Base-by-base conservation (phyloP, 495 filamentous ascomycete species). In the Tuber melanosporum region DNA sequence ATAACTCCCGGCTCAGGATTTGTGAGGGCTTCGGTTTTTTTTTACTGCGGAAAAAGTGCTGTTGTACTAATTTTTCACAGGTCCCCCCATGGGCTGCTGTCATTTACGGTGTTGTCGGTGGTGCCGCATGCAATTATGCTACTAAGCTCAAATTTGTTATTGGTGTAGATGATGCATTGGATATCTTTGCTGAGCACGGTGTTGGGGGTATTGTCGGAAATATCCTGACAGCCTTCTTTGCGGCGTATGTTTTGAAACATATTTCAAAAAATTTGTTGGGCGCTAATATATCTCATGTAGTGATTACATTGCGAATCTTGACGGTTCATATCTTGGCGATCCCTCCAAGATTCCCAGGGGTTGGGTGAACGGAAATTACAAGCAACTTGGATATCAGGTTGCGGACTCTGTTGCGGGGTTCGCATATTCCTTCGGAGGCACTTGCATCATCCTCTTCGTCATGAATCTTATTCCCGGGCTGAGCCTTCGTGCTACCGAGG, bases 141-240 rank as follows among this genome's bases (percentile, higher is more conserved):
- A 98, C 95, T 43, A 97, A 98, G 87, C 88, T 98, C 81, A 98
- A 98, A 87, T 98, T 95, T 85, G 83, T 94, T 73, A 85, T 97
- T 62, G 87, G 89, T 57, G 90, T 96, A 77, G 95, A 98, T 82
- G 95, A 98, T 84, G 93, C 93, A 26, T 87, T 97, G 70, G 94
- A 98, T 84, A 97, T 97, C 86, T 97, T 97, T 79, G 94, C 95
- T 62, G 95, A 95, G 46, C 95, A 98, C 84, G 92, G 86, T 44
- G 87, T 98, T 73, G 95, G 94, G 73, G 95, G 95, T 49, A 85
- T 97, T 12, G 91, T 97, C 74, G 95, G 95, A 74, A 97, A 97
- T 84, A 89, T 97, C 70, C 86, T 92, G 74, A 98, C 95, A 9
- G 95, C 89, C 39, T 90, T 98, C 85, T 98, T 98, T 82, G 95